Evolutionary conservation across 352 stramenopile species (phyloP).

Genomic region (Globisporangium heterothallicum): DNA sequence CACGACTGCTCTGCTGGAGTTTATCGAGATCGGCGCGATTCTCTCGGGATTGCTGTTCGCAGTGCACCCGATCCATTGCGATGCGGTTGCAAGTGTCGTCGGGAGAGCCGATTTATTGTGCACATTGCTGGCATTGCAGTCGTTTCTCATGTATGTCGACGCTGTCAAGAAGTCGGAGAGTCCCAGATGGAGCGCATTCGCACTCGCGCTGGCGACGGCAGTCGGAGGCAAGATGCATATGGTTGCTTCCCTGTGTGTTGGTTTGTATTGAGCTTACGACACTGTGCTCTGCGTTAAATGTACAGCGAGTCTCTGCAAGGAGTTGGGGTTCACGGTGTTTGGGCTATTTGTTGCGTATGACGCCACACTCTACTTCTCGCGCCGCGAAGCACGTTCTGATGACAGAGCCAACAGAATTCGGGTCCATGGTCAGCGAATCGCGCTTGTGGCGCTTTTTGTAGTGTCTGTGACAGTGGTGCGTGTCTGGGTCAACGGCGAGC

Average conservation of each 20-base stretch:
- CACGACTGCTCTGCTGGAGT: neutral
- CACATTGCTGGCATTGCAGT: slow-evolving; percentile 53
- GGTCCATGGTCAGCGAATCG: slow-evolving; percentile 7
- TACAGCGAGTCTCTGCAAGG: slow-evolving; percentile 78
- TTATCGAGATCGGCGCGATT: slow-evolving; percentile 8
- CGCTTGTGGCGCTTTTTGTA: slow-evolving; percentile 15
- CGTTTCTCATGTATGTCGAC: slow-evolving; percentile 51
- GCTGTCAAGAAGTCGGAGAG: slow-evolving; percentile 7
- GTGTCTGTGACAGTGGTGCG: slow-evolving; percentile 21
- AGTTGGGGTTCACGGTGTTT: slow-evolving; percentile 83
- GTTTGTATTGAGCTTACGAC: neutral
- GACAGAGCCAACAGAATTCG: neutral
- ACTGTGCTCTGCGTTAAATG: neutral
- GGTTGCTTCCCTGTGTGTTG: neutral
- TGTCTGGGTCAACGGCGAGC: slow-evolving; percentile 64
- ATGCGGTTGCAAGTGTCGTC: slow-evolving; percentile 88
- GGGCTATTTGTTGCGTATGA: slow-evolving; percentile 72
- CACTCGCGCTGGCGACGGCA: slow-evolving; percentile 2
- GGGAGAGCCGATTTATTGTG: slow-evolving; percentile 87
- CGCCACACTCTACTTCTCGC: slow-evolving; percentile 17
- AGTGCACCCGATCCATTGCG: slow-evolving; percentile 88
- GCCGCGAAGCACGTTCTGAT: neutral
- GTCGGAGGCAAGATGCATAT: slow-evolving; percentile 12
- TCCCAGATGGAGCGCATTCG: slow-evolving; percentile 19
- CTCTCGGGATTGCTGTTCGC: slow-evolving; percentile 82